A percentile compares a stretch with the other conserved stretches of the same genome.
These are phyloP conservation scores for Ophiostoma himal-ulmi DNA, from an alignment of 2,329 filamentous ascomycete species.

Conservation along the genomic window DNA sequence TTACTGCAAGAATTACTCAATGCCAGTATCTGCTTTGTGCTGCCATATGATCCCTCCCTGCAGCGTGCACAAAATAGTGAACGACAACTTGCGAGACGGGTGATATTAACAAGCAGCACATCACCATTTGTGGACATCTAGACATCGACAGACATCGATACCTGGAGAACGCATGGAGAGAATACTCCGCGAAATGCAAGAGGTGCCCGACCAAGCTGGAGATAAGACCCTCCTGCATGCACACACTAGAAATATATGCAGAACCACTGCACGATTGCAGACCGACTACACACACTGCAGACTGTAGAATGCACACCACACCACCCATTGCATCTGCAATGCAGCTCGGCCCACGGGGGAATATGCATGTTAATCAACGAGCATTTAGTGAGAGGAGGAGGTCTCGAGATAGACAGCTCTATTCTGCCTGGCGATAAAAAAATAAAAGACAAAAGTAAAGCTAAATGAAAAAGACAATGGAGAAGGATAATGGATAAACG, in stretches of 20 bases:
- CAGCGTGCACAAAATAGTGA: background rate
- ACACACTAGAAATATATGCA: background rate
- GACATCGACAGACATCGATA: too few relatives aligned
- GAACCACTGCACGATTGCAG: background rate
- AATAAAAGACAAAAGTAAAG: background rate
- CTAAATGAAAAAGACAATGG: background rate
- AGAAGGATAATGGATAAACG: background rate
- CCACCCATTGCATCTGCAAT: background rate
- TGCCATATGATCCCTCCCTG: background rate
- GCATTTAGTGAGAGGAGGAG: background rate
- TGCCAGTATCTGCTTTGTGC: background rate
- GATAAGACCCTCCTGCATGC: slow-evolving; percentile 3
- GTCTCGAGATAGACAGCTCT: background rate
- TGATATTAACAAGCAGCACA: background rate
- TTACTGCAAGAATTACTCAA: background rate
- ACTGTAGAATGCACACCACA: background rate
- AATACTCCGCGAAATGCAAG: background rate
- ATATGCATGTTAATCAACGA: slow-evolving; percentile 1
- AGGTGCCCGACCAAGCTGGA: background rate
- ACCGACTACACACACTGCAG: slow-evolving; percentile 2
- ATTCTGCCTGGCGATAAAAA: background rate
- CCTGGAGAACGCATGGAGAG: background rate
- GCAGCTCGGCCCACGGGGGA: background rate
- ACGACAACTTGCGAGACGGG: background rate
- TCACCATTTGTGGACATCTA: too few relatives aligned